Evolutionary conservation across 129 eudicot species (phyloP), one percentile per base, ranked within the genome.

Genomic region (Heracleum sosnowskyi): DNA sequence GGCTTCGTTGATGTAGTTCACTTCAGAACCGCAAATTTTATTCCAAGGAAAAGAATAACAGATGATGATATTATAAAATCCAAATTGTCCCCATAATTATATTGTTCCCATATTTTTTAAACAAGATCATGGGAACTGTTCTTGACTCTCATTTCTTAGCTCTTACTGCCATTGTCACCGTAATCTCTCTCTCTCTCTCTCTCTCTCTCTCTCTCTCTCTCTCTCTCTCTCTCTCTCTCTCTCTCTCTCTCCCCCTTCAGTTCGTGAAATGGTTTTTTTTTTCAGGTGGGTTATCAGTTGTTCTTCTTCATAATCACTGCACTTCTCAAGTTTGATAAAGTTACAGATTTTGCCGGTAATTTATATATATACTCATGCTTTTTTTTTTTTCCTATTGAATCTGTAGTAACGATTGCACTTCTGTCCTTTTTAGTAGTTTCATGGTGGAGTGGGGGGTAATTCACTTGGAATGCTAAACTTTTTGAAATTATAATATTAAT

Each of bases 281-380:
- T 90, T 79, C 83, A 95, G 98, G 85, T 87, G 74, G 88, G 86
- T 57, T 95, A 95, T 83, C 98, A 95, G 77, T 79, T 95, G 18
- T 4, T 77, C 73, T 95, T 95, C 94, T 95, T 95, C 82, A 57
- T 92, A 10, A 73, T 91, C 81, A 95, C 98, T 2, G 97, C 97
- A 0, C 92, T 91, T 82, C 85, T 95, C 60, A 91, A 89, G 74
- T 85, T 95, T 81, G 98, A 95, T 77, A 95, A 95, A 84, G 90
- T 95, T 49, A 95, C 98, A 4, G 98, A 95, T 75, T 95, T 95
- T 79, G 98, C 98, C 51, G 98, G 98, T 94, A 83, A 55, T 73
- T 16, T 70, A 28, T 60, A 60, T 26, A 16, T 13, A 18, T 12
- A 29, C 68, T 18, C 31, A n/a, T 16, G 29, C 12, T 40, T 15